phyloP scores from a whole-genome alignment of 192 early-diverging fungal genomes.

The Coemansia sp. region DNA sequence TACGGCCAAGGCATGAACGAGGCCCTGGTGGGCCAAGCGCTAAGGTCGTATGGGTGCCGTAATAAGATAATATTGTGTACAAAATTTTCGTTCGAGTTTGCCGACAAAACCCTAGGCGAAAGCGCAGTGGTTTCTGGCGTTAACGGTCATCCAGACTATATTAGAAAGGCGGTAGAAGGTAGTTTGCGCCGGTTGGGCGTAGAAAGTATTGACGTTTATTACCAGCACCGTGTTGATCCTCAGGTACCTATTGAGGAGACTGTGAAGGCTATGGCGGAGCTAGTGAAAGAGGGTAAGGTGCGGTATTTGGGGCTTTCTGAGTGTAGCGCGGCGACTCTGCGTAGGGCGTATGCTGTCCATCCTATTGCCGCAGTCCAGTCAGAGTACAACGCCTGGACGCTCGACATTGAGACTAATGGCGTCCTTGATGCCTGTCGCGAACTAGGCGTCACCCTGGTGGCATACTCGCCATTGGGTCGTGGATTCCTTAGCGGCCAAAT shows the following conservation, averaged over 20 bases:
- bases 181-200: slow-evolving; percentile 60
- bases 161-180: slow-evolving; percentile 47
- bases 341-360: slow-evolving; percentile 69
- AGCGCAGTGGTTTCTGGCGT: slow-evolving; percentile 30
- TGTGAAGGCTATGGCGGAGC: slow-evolving; percentile 64
- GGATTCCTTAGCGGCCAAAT: slow-evolving; percentile 70
- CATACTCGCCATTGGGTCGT: slow-evolving; percentile 73
- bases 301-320: slow-evolving; percentile 65
- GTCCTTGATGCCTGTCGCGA: slow-evolving; percentile 71
- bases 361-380: slow-evolving; percentile 63
- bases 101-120: slow-evolving; percentile 7
- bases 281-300: slow-evolving; percentile 71
- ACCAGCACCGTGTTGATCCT: slow-evolving; percentile 66
- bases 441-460: slow-evolving; percentile 72
- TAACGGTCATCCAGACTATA: slow-evolving; percentile 55
- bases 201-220: slow-evolving; percentile 66
- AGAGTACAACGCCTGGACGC: slow-evolving; percentile 60
- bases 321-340: slow-evolving; percentile 61
- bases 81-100: slow-evolving; percentile 59
- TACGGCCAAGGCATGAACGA: slow-evolving; percentile 65
- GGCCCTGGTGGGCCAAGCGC: slow-evolving; percentile 51
- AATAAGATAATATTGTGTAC: slow-evolving; percentile 63
- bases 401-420: slow-evolving; percentile 66
- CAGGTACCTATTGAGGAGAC: slow-evolving; percentile 66
- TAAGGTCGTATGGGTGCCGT: slow-evolving; percentile 41